Base-by-base conservation (phyloP, 768 basidiomycete genomes). In the Leccinum obscurum region DNA sequence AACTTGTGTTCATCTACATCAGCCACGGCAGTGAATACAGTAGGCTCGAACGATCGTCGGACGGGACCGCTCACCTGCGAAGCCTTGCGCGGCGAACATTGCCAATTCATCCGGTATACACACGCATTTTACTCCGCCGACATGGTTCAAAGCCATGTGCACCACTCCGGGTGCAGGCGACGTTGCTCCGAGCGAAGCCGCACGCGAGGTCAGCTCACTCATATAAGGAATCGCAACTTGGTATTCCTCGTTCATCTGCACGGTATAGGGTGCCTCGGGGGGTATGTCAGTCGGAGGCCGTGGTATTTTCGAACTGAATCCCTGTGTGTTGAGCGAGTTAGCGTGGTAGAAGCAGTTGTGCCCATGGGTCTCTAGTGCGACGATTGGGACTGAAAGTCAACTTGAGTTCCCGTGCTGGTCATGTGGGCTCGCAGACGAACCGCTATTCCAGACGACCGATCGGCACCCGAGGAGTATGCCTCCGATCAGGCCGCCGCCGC, bases 341-440 rank as follows among this genome's bases (percentile, higher is more conserved):
- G 89, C 86, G 62, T 86, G 82, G 70, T 89, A 87, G 73, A 92
- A 90, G 67, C 86, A 90, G 67, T 89, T 82, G 2, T 86, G 83
- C 0, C 90, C 90, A 53, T 81, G 81, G 1, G 90, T 91, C 72
- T 88, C 90, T 10, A 92, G 68, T 3, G 84, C 79, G 15, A 91
- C 73, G 55, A 93, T 70, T 0, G 86, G 85, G 11, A 92, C 90
- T 83, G 61, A 50, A 52, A n/a, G n/a, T 49, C 22, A 0, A 54
- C 24, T 52, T 61, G 28, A 57, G 48, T 54, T 56, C 52, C 32
- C 49, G 28, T 53, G 32, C 61, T 11, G 11, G 14, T 30, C 17
- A 53, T 17, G 39, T 57, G 52, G 54, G 22, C 15, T 51, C 17
- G 20, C 51, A 44, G 26, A 61, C 81, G 63, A 62, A 90, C 90